Conservation (phyloP, 108 stramenopile genomes). For the Conticribra weissflogii region DNA sequence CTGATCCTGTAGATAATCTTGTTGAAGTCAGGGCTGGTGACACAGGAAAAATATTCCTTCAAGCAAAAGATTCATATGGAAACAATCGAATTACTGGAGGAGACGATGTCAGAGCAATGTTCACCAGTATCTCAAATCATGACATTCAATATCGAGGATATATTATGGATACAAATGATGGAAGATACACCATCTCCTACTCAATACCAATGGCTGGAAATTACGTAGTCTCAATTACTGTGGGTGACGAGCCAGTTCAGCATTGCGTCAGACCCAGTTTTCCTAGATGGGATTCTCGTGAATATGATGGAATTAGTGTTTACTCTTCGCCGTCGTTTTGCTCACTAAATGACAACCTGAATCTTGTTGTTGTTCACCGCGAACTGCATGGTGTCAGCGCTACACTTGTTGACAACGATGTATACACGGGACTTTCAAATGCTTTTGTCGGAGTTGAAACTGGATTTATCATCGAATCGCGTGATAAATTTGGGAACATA, state of each 20-base stretch:
- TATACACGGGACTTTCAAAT: slow-evolving; percentile 45
- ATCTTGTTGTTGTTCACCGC: slow-evolving; percentile 67
- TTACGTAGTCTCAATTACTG: slow-evolving; percentile 62
- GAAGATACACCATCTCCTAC: slow-evolving; percentile 74
- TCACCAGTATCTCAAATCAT: slow-evolving; percentile 24
- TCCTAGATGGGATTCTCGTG: slow-evolving; percentile 45
- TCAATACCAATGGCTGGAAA: slow-evolving; percentile 73
- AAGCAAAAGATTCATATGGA: slow-evolving; percentile 85
- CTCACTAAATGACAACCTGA: slow-evolving; percentile 34
- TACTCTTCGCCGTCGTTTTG: slow-evolving; percentile 64
- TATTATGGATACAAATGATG: slow-evolving; percentile 66
- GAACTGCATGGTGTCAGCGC: slow-evolving; percentile 67
- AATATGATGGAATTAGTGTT: slow-evolving; percentile 62
- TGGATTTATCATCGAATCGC: slow-evolving; percentile 58
- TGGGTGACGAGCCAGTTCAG: slow-evolving; percentile 59
- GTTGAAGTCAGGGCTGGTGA: slow-evolving; percentile 76
- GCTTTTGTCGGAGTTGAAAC: slow-evolving; percentile 67
- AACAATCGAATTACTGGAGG: slow-evolving; percentile 72
- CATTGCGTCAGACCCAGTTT: slow-evolving; percentile 47
- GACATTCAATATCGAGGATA: slow-evolving; percentile 54
- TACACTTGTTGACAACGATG: slow-evolving; percentile 39
- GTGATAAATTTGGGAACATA: slow-evolving; percentile 85
- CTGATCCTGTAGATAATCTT: slow-evolving; percentile 60
- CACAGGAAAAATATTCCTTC: slow-evolving; percentile 63
- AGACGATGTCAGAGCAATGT: slow-evolving; percentile 57